These are phyloP conservation scores for Fusarium nanum DNA, from an alignment of 2,329 filamentous ascomycete species.

Conservation along the genomic window DNA sequence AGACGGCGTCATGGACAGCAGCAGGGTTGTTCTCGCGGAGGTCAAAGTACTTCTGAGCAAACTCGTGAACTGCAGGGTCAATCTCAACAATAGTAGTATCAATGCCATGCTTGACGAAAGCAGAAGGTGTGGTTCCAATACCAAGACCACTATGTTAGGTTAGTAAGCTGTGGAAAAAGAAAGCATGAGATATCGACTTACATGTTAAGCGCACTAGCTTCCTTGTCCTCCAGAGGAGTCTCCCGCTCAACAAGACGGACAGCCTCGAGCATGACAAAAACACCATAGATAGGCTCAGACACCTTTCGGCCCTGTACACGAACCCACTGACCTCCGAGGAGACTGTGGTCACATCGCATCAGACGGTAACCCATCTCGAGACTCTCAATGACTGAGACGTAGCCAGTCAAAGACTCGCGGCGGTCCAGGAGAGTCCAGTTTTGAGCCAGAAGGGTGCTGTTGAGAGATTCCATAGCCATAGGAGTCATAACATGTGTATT, in stretches of 20 bases:
- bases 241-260: conserved; percentile 79
- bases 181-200: conserved; percentile 58
- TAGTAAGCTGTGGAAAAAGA: conserved; percentile 6
- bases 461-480: conserved; percentile 70
- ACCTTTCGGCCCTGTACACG: conserved; percentile 65
- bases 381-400: conserved; percentile 90
- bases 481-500: conserved; percentile 80
- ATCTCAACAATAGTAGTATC: conserved; percentile 95
- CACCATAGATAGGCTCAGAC: conserved; percentile 89
- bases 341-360: conserved; percentile 92
- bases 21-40: conserved; percentile 81
- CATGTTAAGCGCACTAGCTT: conserved; percentile 87
- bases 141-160: conserved; percentile 76
- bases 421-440: conserved; percentile 84
- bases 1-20: conserved; percentile 84
- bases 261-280: conserved; percentile 96
- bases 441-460: conserved; percentile 71
- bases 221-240: conserved; percentile 65
- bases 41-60: conserved; percentile 84
- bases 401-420: conserved; percentile 88
- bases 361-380: conserved; percentile 76
- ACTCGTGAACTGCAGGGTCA: conserved; percentile 87
- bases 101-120: conserved; percentile 87
- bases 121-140: conserved; percentile 90
- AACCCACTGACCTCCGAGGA: conserved; percentile 93